Evolutionary conservation across 2,329 filamentous ascomycete species (phyloP).

Genomic region (Phialocephala subalpina): DNA sequence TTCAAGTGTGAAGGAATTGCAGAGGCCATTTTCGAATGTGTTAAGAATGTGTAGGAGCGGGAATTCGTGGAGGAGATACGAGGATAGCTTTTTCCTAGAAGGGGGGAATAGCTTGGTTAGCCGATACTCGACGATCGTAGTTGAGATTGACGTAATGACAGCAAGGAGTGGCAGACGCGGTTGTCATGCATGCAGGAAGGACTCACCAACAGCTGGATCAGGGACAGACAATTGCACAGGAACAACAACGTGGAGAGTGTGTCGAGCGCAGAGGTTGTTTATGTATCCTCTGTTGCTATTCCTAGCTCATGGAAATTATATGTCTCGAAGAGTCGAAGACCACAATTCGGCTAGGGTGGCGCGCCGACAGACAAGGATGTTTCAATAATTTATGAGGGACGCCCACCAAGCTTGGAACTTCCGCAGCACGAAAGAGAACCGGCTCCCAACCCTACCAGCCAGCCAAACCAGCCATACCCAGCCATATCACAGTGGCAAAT

Average conservation of each 20-base stretch:
- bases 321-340: constrained; percentile 29
- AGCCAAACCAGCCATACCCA: not conserved
- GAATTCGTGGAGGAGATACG: constrained; percentile 6
- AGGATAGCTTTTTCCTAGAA: constrained; percentile 19
- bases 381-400: constrained; percentile 5
- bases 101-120: constrained; percentile 22
- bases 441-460: constrained; percentile 4
- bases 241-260: not conserved
- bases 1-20: constrained; percentile 85
- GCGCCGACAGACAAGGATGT: constrained; percentile 19
- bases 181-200: not conserved
- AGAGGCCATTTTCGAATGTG: constrained; percentile 65
- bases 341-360: not conserved
- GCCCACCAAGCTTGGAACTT: not conserved
- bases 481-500: constrained; percentile 26
- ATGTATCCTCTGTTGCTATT: constrained; percentile 20
- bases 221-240: constrained; percentile 1
- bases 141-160: constrained; percentile 27
- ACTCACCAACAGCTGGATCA: not conserved
- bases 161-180: not conserved
- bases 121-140: constrained; percentile 19
- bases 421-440: not conserved
- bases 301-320: constrained; percentile 31
- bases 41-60: constrained; percentile 2
- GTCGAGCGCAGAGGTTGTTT: constrained; percentile 8